Evolutionary conservation across 1,139 yeast species (phyloP).

Genomic region (Taiozyma sp.): DNA sequence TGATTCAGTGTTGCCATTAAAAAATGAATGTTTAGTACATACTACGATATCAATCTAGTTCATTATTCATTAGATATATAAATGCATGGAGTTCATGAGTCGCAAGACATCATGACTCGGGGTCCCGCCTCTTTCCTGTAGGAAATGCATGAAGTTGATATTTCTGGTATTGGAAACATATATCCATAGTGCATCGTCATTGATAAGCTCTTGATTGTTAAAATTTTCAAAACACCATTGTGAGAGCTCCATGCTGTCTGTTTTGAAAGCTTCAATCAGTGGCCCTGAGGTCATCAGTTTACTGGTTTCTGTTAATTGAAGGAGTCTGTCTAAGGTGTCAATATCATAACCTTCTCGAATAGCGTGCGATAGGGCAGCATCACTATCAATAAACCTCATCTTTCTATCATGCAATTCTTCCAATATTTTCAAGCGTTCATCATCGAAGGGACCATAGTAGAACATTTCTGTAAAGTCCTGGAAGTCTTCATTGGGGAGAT

Average conservation of each 20-base stretch:
- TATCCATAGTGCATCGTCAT: slow-evolving; percentile 18
- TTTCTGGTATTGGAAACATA: slow-evolving; percentile 7
- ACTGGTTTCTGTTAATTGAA: slow-evolving; percentile 8
- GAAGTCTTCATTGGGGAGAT: slow-evolving; percentile 9
- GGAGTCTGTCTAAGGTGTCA: not conserved
- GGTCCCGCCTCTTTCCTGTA: slow-evolving; percentile 15
- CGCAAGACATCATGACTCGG: slow-evolving; percentile 17
- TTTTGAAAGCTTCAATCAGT: slow-evolving; percentile 12
- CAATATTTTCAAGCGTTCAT: slow-evolving; percentile 3
- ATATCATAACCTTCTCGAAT: slow-evolving; percentile 1
- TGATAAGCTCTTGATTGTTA: slow-evolving; percentile 3
- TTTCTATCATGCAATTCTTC: slow-evolving; percentile 9
- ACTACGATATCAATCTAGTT: not conserved
- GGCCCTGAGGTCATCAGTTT: slow-evolving; percentile 8
- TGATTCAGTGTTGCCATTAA: not conserved
- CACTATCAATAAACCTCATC: slow-evolving; percentile 10
- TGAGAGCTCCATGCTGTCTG: slow-evolving; percentile 4
- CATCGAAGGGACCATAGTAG: slow-evolving; percentile 9
- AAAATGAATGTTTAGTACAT: not conserved
- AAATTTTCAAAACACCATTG: slow-evolving; percentile 15
- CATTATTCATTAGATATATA: not conserved
- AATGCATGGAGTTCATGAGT: slow-evolving; percentile 1
- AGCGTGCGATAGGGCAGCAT: slow-evolving; percentile 5
- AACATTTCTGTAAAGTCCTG: slow-evolving; percentile 15
- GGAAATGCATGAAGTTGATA: slow-evolving; percentile 4